A percentile compares a stretch with the other conserved stretches of the same genome.
These are phyloP conservation scores for Endogone sp. DNA, from an alignment of 192 early-diverging fungal species.

Conservation along the genomic window DNA sequence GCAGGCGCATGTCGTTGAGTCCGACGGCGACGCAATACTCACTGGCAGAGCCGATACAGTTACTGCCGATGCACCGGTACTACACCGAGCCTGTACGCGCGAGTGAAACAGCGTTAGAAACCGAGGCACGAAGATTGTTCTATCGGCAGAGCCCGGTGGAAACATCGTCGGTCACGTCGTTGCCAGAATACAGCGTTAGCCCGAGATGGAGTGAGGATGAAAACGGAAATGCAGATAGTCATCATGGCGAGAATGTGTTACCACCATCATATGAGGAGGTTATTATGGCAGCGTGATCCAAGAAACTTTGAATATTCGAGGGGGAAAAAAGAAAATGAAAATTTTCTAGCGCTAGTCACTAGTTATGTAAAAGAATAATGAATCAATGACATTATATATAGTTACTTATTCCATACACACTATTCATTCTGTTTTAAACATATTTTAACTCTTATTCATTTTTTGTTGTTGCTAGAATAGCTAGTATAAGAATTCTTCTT, in stretches of 20 bases:
- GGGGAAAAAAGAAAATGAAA: neutral
- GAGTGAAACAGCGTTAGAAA: neutral
- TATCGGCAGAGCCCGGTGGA: neutral
- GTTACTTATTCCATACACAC: neutral
- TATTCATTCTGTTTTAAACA: neutral
- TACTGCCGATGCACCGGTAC: neutral
- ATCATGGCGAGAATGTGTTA: too few species aligned
- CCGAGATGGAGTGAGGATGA: neutral
- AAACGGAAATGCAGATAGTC: neutral
- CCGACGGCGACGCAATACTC: neutral
- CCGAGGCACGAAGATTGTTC: neutral
- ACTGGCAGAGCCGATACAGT: neutral
- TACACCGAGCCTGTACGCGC: neutral
- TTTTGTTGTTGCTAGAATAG: too few species aligned
- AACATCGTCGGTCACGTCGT: neutral
- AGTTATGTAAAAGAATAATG: neutral
- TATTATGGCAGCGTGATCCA: neutral
- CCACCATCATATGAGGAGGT: neutral
- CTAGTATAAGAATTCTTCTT: too few species aligned
- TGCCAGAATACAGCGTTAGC: neutral
- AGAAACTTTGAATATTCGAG: too few species aligned
- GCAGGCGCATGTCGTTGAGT: neutral
- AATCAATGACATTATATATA: neutral
- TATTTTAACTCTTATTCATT: too few species aligned
- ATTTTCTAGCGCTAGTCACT: neutral